Conservation (phyloP, 768 basidiomycete genomes). For the Xerocomus spinulosus region DNA sequence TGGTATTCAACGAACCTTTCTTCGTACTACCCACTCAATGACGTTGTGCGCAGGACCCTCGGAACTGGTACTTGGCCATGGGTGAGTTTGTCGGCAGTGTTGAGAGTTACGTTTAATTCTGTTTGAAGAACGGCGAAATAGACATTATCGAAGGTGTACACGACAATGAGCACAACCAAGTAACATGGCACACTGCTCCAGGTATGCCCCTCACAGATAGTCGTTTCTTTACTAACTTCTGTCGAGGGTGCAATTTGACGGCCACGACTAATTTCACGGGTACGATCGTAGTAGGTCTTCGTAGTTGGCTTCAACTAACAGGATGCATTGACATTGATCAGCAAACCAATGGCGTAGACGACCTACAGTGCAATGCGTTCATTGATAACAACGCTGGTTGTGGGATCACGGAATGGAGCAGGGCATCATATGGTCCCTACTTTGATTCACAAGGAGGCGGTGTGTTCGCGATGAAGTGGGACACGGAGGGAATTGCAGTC, state of each 20-base stretch:
- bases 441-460: slow-evolving; percentile 81
- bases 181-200: slow-evolving; percentile 72
- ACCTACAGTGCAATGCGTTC: slow-evolving; percentile 52
- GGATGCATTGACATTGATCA: slow-evolving; percentile 18
- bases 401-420: slow-evolving; percentile 73
- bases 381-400: slow-evolving; percentile 66
- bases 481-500: slow-evolving; percentile 66
- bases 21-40: slow-evolving; percentile 3
- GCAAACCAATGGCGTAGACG: slow-evolving; percentile 46
- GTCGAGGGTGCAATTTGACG: slow-evolving; percentile 54
- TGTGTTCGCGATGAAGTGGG: slow-evolving; percentile 89
- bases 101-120: slow-evolving; percentile 5
- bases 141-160: slow-evolving; percentile 85
- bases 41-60: slow-evolving; percentile 22
- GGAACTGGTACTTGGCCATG: slow-evolving; percentile 60
- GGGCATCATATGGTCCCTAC: slow-evolving; percentile 75
- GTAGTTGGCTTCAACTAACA: neutral
- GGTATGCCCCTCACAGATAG: slow-evolving; percentile 33
- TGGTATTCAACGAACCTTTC: slow-evolving; percentile 42
- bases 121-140: slow-evolving; percentile 66
- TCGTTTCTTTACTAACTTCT: slow-evolving; percentile 1
- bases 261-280: slow-evolving; percentile 57
- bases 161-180: slow-evolving; percentile 79
- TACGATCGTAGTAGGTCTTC: slow-evolving; percentile 49
- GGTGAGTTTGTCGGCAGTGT: slow-evolving; percentile 36